Conservation (phyloP, 2,329 filamentous ascomycete genomes). For the Sporothrix humicola region DNA sequence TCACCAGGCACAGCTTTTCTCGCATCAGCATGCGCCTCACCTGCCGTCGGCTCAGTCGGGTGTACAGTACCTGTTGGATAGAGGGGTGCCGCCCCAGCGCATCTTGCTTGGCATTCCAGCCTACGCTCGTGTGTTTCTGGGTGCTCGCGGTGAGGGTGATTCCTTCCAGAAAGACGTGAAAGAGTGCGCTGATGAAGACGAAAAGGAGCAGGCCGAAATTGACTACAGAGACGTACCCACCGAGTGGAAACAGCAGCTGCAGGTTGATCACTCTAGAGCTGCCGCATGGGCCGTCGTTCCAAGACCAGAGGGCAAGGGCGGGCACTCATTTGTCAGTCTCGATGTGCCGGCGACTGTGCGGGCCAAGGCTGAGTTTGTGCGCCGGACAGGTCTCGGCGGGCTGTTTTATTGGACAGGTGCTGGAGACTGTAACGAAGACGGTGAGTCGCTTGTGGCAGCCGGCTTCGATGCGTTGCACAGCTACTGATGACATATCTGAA, state of each 20-base stretch:
- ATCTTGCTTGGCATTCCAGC: constrained; percentile 67
- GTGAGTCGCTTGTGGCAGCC: constrained; percentile 63
- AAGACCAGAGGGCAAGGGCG: constrained; percentile 31
- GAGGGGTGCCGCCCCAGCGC: constrained; percentile 62
- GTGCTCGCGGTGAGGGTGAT: constrained; percentile 59
- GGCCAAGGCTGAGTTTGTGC: constrained; percentile 66
- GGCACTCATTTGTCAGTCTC: constrained; percentile 65
- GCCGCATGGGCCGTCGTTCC: constrained; percentile 61
- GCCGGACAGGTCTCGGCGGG: constrained; percentile 60
- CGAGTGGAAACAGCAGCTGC: constrained; percentile 34
- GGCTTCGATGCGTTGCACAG: constrained; percentile 59
- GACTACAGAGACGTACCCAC: constrained; percentile 66
- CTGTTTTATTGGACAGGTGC: constrained; percentile 73
- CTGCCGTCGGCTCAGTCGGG: constrained; percentile 59
- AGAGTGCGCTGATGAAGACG: constrained; percentile 28
- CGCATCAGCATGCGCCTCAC: constrained; percentile 45
- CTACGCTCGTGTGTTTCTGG: constrained; percentile 67
- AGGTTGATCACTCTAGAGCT: constrained; percentile 41
- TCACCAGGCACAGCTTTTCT: constrained; percentile 67
- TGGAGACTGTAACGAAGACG: constrained; percentile 58
- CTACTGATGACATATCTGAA: too few species aligned
- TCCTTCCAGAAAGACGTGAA: constrained; percentile 45
- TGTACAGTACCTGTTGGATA: constrained; percentile 58
- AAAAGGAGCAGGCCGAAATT: constrained; percentile 54
- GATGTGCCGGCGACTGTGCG: constrained; percentile 66